Percentiles rank a stretch among this genome's conserved stretches.
Conservation (phyloP, 768 basidiomycete genomes). For the Tricholomella constricta region DNA sequence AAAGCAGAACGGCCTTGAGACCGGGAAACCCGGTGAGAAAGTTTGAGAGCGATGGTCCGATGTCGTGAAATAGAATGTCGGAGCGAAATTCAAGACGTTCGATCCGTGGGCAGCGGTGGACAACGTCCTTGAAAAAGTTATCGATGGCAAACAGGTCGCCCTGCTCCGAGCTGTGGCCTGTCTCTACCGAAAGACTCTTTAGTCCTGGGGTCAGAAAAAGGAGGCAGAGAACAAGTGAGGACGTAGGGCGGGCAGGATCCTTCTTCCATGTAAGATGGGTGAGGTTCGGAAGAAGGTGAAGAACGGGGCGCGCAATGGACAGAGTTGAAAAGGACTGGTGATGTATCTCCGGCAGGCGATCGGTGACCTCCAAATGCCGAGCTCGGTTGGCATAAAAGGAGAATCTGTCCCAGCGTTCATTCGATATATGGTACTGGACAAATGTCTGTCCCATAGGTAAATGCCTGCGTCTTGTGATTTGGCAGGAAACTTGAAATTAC, state of each 20-base stretch:
- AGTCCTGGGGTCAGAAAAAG: conserved; percentile 12
- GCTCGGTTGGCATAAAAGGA: conserved; percentile 23
- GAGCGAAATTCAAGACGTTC: conserved; percentile 12
- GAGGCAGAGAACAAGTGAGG: conserved; percentile 13
- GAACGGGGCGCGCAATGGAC: conserved; percentile 11
- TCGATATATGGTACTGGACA: conserved; percentile 18
- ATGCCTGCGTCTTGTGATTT: not conserved
- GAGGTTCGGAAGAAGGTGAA: conserved; percentile 17
- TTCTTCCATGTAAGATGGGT: conserved; percentile 18
- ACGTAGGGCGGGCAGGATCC: conserved; percentile 6
- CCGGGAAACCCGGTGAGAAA: conserved; percentile 5
- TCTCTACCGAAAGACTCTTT: conserved; percentile 12
- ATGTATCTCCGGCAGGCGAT: conserved; percentile 3
- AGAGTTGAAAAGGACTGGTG: conserved; percentile 10
- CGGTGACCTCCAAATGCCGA: conserved; percentile 22
- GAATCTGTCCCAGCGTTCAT: conserved; percentile 21
- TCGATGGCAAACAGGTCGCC: conserved; percentile 14
- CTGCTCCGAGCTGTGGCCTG: not conserved
- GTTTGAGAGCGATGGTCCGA: conserved; percentile 10
- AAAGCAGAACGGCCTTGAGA: conserved; percentile 2
- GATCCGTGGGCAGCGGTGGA: conserved; percentile 8
- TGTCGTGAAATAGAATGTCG: conserved; percentile 7
- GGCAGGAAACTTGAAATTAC: not conserved
- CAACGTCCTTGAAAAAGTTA: conserved; percentile 16
- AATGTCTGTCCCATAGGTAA: not conserved